Evolutionary conservation across 2,329 filamentous ascomycete species (phyloP), one percentile per base, ranked within the genome.

Genomic region (Endoconidiophora polonica): DNA sequence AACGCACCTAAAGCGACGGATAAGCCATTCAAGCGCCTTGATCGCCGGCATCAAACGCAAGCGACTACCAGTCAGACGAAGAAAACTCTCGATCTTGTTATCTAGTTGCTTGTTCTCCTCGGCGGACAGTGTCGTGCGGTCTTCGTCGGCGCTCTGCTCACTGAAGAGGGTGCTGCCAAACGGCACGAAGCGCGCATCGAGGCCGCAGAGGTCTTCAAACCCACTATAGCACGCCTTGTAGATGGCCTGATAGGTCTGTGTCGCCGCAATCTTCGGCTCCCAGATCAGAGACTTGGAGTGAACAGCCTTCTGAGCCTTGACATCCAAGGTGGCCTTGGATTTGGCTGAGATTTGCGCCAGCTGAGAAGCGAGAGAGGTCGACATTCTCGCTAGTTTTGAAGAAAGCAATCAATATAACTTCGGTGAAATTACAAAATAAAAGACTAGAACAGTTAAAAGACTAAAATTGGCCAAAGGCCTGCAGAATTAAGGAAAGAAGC

Each of bases 251-350:
- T 90, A 94, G 59, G 81, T 91, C 68, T 99, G 91, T 14, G 79
- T 80, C 4, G 83, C 81, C 46, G 91, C 91, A 58, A 90, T 73
- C 61, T 80, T 78, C 54, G 84, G 76, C 58, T 94, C 88, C 69
- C 94, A 98, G 53, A 99, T 85, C 54, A 99, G 70, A 48, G 91
- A 98, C 65, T 95, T 90, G 56, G 86, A 86, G 67, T 98, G 91
- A 55, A 86, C 79, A 54, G 83, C 78, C 66, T 87, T 90, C 68
- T 95, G 87, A 59, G 88, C 86, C 67, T 93, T 94, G 58, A 94
- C 74, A 63, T 96, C 86, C 60, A 96, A 77, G 58, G 90, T 83
- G 62, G 88, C 82, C 58, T 88, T 94, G 59, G 86, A 94, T 61
- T 84, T 85, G 57, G 83, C 81, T 58, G 88, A 86, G 62, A 98